A percentile compares a stretch with the other conserved stretches of the same genome.
Evolutionary conservation across 768 basidiomycete genomes (phyloP).

Genomic region (Trametopsis cervina): DNA sequence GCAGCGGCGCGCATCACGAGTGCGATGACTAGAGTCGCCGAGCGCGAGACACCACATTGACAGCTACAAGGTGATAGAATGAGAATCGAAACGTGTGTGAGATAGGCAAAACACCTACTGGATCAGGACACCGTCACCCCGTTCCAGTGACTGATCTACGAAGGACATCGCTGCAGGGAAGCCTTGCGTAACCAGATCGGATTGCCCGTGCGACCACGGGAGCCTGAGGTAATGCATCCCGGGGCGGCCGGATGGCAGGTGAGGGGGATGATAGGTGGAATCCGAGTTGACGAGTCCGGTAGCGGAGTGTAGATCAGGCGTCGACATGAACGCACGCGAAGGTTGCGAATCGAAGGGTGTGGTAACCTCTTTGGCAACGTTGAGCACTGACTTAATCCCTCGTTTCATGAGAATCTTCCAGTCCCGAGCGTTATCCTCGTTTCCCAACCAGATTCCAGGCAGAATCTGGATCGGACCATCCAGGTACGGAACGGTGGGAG

Average conservation of each 20-base stretch:
- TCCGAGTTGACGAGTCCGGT: constrained; percentile 24
- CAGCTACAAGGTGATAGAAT: constrained; percentile 42
- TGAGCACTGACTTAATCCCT: constrained; percentile 76
- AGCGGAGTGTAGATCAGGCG: constrained; percentile 49
- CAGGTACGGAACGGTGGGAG: constrained; percentile 61
- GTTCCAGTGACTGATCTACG: constrained; percentile 66
- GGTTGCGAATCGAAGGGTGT: constrained; percentile 61
- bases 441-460: constrained; percentile 84
- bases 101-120: constrained; percentile 76
- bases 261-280: constrained; percentile 59
- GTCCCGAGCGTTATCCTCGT: constrained; percentile 87
- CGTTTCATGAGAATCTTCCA: constrained; percentile 64
- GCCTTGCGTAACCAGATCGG: constrained; percentile 73
- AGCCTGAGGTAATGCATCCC: constrained; percentile 85
- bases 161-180: constrained; percentile 80
- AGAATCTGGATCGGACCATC: constrained; percentile 81
- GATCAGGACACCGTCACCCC: constrained; percentile 75
- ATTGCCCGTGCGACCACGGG: constrained; percentile 91
- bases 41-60: constrained; percentile 90
- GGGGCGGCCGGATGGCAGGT: constrained; percentile 63
- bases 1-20: constrained; percentile 92
- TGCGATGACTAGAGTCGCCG: constrained; percentile 85
- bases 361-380: constrained; percentile 88
- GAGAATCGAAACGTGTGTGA: too few species aligned
- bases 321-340: constrained; percentile 57